phyloP scores from a whole-genome alignment of 352 stramenopile species.

The Phytophthora colocasiae region DNA sequence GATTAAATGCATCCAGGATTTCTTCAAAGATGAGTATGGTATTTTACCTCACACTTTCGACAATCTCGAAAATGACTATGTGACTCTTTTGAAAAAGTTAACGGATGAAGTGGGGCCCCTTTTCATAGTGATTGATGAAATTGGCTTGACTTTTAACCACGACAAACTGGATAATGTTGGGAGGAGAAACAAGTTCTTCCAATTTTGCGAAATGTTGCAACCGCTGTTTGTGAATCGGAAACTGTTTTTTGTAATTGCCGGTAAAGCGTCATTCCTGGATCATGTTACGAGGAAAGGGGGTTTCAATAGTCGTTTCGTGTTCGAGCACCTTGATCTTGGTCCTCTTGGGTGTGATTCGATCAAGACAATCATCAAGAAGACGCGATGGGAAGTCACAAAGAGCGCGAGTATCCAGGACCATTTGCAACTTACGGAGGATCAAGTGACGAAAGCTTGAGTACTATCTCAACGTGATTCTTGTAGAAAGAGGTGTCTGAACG shows the following conservation, averaged over 20 bases:
- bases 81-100: slow-evolving; percentile 4
- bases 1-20: background rate
- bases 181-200: background rate
- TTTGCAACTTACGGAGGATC: background rate
- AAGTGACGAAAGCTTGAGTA: background rate
- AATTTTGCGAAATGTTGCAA: background rate
- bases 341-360: background rate
- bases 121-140: slow-evolving; percentile 35
- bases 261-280: slow-evolving; percentile 11
- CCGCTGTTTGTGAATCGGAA: slow-evolving; percentile 4
- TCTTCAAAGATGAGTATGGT: background rate
- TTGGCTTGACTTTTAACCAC: slow-evolving; percentile 4
- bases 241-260: slow-evolving; percentile 23
- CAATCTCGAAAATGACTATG: background rate
- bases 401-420: background rate
- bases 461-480: too few relatives aligned
- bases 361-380: background rate
- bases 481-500: slow-evolving; percentile 51
- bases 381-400: background rate
- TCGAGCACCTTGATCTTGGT: background rate
- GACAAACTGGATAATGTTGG: background rate
- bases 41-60: background rate
- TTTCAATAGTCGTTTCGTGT: too few relatives aligned
- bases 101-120: slow-evolving; percentile 26
- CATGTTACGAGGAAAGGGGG: background rate